Evolutionary conservation across 2,329 filamentous ascomycete genomes (phyloP), one percentile per base, ranked within the genome.

Genomic region (Blastomyces emzantsi): DNA sequence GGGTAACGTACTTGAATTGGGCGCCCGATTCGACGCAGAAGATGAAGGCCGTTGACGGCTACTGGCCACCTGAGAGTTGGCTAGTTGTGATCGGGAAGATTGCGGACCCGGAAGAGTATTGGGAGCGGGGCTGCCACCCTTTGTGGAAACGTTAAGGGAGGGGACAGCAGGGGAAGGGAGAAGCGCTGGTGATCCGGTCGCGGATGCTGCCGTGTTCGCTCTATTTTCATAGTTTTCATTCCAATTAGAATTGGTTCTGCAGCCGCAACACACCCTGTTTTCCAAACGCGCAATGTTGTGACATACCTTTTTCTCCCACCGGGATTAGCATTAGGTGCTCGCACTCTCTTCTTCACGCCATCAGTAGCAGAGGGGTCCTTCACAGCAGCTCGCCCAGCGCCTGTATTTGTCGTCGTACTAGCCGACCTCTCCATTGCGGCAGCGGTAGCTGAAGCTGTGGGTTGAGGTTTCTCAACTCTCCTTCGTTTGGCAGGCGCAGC

Each of bases 141-240:
- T 79, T 68, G 91, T 89, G 33, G 85, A 82, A 51, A 76, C 69
- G 63, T 77, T 75, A 64, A 90, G 84, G n/a, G 82, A 83, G 59
- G 85, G 83, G 58, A 90, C 80, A 57, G 92, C 82, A 22, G 90
- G 90, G 1, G 92, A 93, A 1, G 90, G 88, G n/a, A 86, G 84
- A 67, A 88, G 80, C 2, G 87, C 87, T 22, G 89, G 86, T 0
- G 90, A 90, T 70, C 86, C 83, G 64, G 81, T 82, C 33, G 79
- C 78, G 66, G 78, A 74, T 69, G 74, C 80, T 68, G 75, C 76
- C 66, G 81, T 78, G 68, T 80, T 77, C 70, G 78, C 80, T 70
- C 78, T 78, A 70, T 57, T 63, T 43, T 66, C 13, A 36, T 39
- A 78, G 70, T 56, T 63, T 43, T n/a, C 66, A 64, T 66, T 62